Percentiles rank a stretch among this genome's conserved stretches.
These are phyloP conservation scores for Elaeis oleifera DNA, from an alignment of 202 grass and related monocot species.

Conservation along the genomic window DNA sequence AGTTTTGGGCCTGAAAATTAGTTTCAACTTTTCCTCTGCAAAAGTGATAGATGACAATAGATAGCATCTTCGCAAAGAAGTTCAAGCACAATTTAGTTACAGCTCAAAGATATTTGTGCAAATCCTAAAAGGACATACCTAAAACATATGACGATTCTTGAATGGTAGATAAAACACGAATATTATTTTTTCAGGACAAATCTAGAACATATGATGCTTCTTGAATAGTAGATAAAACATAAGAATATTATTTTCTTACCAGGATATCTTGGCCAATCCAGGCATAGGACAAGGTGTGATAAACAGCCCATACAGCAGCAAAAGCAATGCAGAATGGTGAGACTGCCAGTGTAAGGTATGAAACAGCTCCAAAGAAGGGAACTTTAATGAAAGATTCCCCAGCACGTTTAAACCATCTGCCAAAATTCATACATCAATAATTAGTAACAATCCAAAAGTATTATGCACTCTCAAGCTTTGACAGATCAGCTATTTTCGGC, in stretches of 20 bases:
- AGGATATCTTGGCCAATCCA: constrained; percentile 99
- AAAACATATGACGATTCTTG: too few species aligned
- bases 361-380: constrained; percentile 81
- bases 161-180: not conserved
- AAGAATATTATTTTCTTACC: constrained; percentile 31
- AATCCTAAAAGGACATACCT: too few species aligned
- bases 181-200: not conserved
- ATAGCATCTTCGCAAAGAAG: too few species aligned
- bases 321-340: constrained; percentile 78
- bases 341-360: constrained; percentile 79
- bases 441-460: constrained; percentile 14
- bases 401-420: constrained; percentile 86
- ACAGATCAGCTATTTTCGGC: too few species aligned
- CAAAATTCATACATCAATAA: constrained; percentile 23
- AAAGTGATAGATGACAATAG: too few species aligned
- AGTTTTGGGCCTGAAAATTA: too few species aligned
- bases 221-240: not conserved
- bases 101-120: too few species aligned
- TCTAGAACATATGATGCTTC: too few species aligned
- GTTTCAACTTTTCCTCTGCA: too few species aligned
- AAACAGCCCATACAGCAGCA: constrained; percentile 80
- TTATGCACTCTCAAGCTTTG: not conserved
- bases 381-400: constrained; percentile 79
- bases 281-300: constrained; percentile 45
- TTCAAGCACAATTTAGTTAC: too few species aligned